These are phyloP conservation scores for Magnusiomyces suaveolens DNA, from an alignment of 1,139 yeast genomes.

Conservation along the genomic window DNA sequence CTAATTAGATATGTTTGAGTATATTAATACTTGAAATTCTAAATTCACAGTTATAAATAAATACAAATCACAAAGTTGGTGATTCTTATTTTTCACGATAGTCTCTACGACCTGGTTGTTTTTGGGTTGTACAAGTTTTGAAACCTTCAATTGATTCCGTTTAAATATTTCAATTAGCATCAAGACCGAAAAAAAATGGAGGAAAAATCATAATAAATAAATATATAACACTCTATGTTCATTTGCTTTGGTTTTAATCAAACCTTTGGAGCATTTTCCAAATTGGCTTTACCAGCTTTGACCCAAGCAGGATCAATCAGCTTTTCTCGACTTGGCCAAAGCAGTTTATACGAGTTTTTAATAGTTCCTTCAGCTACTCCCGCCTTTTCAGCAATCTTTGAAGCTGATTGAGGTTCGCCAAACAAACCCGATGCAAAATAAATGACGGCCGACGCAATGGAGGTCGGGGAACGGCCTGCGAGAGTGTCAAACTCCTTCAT, in stretches of 20 bases:
- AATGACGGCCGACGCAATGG: conserved; percentile 95
- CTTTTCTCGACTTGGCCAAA: conserved; percentile 64
- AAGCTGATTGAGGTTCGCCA: conserved; percentile 53
- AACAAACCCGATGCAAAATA: conserved; percentile 85
- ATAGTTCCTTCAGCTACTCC: conserved; percentile 98
- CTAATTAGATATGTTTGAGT: no score
- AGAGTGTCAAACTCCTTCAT: conserved; percentile 88
- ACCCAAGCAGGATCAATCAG: conserved; percentile 76
- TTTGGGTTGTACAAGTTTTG: no score
- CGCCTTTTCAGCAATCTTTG: conserved; percentile 83
- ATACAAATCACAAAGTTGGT: no score
- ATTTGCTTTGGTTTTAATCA: neutral
- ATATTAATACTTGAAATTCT: no score
- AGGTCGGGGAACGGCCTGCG: conserved; percentile 95
- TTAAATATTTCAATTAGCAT: no score
- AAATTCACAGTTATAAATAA: no score
- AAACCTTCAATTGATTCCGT: no score
- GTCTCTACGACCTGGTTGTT: no score
- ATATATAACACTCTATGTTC: no score
- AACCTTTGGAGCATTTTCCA: conserved; percentile 50
- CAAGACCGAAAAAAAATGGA: no score
- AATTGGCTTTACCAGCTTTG: conserved; percentile 47
- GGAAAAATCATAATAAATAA: no score
- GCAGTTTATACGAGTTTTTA: conserved; percentile 77
- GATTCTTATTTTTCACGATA: no score